phyloP scores from a whole-genome alignment of 495 filamentous ascomycete species.

The Hypoxylon fragiforme region DNA sequence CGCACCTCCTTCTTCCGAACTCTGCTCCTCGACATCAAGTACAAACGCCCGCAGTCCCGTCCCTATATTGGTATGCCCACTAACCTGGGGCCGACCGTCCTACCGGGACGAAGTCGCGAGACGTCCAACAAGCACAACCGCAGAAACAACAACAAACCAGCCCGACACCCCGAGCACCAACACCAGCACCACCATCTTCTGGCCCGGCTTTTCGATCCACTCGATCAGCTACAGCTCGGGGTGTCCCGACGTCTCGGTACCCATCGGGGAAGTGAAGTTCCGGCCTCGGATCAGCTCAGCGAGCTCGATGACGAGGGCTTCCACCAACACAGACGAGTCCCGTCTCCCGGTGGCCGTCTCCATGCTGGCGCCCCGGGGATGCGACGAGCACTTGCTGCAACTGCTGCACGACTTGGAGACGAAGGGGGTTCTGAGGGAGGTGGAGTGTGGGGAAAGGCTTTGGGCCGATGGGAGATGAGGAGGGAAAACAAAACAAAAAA shows the following conservation, averaged over 20 bases:
- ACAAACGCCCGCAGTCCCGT: too few species aligned
- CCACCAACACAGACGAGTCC: slow-evolving; percentile 55
- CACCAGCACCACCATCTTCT: too few species aligned
- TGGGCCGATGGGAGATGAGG: not conserved
- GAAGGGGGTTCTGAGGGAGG: slow-evolving; percentile 49
- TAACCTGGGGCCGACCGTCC: slow-evolving; percentile 18
- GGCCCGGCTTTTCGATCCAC: slow-evolving; percentile 22
- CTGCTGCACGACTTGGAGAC: slow-evolving; percentile 50
- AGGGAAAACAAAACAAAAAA: not conserved
- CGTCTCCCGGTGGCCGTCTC: slow-evolving; percentile 59
- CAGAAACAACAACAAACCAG: too few species aligned
- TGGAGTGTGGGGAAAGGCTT: slow-evolving; percentile 3
- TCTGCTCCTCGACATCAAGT: too few species aligned
- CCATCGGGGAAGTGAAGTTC: slow-evolving; percentile 55
- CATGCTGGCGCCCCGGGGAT: slow-evolving; percentile 57
- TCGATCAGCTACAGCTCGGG: slow-evolving; percentile 29
- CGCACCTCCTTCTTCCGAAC: too few species aligned
- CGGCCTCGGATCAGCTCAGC: slow-evolving; percentile 55
- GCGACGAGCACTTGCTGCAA: slow-evolving; percentile 58
- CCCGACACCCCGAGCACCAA: too few species aligned
- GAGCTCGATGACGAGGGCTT: too few species aligned
- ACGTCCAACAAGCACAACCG: too few species aligned
- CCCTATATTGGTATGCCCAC: slow-evolving; percentile 29
- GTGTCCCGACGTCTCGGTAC: slow-evolving; percentile 30
- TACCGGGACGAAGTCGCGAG: slow-evolving; percentile 26